Evolutionary conservation across 2,329 filamentous ascomycete genomes (phyloP).

Genomic region (Fusarium dimerum): DNA sequence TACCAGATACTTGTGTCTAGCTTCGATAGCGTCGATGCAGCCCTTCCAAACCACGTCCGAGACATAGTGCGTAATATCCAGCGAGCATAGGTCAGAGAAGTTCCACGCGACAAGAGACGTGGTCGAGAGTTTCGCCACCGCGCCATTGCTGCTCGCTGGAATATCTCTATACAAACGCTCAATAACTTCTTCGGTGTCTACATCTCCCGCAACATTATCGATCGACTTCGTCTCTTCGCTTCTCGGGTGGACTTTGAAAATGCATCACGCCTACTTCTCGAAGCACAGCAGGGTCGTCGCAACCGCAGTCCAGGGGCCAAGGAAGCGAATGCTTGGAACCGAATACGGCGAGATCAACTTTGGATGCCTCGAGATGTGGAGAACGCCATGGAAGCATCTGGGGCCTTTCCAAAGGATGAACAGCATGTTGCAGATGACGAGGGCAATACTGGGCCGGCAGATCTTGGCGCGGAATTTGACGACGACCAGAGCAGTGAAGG

Average conservation of each 20-base stretch:
- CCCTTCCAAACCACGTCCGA: neutral
- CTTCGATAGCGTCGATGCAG: neutral
- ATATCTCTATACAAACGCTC: neutral
- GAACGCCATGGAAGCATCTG: neutral
- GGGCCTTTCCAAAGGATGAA: neutral
- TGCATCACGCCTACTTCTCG: neutral
- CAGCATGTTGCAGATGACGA: neutral
- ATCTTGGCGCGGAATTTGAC: no score
- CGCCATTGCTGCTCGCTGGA: neutral
- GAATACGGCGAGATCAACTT: neutral
- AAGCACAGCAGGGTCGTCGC: neutral
- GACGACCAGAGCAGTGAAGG: no score
- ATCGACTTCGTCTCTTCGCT: neutral
- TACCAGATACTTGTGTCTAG: neutral
- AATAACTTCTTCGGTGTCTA: neutral
- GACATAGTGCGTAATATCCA: neutral
- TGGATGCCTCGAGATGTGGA: neutral
- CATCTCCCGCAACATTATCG: neutral
- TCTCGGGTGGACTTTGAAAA: neutral
- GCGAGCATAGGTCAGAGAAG: neutral
- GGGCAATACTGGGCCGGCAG: neutral
- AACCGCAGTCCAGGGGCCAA: neutral
- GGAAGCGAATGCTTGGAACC: neutral
- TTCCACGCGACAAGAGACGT: neutral
- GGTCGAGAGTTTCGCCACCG: neutral